phyloP scores from a whole-genome alignment of 495 filamentous ascomycete species.

The Xylona heveae region DNA sequence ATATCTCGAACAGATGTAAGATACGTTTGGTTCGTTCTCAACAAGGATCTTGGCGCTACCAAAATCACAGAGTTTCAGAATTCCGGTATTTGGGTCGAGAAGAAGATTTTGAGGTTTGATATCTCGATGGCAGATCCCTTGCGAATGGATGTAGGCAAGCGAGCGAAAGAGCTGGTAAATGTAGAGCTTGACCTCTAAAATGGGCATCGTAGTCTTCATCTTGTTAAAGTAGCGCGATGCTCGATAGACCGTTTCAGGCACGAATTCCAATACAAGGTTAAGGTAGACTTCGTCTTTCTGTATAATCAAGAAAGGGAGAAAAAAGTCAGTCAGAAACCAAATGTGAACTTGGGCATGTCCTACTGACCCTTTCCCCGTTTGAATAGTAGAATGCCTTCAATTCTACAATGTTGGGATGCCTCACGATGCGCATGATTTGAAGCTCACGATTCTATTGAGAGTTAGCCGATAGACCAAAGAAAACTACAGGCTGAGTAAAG shows the following conservation, averaged over 20 bases:
- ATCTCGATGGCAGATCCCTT: conserved; percentile 96
- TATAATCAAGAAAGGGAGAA: conserved; percentile 9
- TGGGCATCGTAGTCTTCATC: conserved; percentile 99
- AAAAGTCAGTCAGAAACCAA: conserved; percentile 9
- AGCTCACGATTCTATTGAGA: conserved; percentile 73
- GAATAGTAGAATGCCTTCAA: conserved; percentile 99
- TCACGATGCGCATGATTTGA: conserved; percentile 98
- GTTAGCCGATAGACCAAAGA: background rate
- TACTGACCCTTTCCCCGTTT: conserved; percentile 84
- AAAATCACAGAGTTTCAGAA: conserved; percentile 97
- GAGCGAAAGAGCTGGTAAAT: conserved; percentile 99
- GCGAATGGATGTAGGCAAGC: conserved; percentile 95
- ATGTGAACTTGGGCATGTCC: conserved; percentile 6
- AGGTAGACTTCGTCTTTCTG: conserved; percentile 99
- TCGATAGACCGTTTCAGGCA: conserved; percentile 94
- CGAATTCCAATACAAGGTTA: conserved; percentile 93
- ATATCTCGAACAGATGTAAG: conserved; percentile 98
- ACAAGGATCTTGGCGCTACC: conserved; percentile 97
- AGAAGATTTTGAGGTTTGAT: conserved; percentile 98
- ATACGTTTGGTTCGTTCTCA: conserved; percentile 97
- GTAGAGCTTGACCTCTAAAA: conserved; percentile 95
- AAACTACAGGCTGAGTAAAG: background rate
- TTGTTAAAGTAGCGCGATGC: conserved; percentile 99
- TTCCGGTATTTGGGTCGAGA: conserved; percentile 69
- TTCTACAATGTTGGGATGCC: conserved; percentile 96